Evolutionary conservation across 2,329 filamentous ascomycete species (phyloP), one percentile per base, ranked within the genome.

Genomic region (Aquanectria penicillioides): DNA sequence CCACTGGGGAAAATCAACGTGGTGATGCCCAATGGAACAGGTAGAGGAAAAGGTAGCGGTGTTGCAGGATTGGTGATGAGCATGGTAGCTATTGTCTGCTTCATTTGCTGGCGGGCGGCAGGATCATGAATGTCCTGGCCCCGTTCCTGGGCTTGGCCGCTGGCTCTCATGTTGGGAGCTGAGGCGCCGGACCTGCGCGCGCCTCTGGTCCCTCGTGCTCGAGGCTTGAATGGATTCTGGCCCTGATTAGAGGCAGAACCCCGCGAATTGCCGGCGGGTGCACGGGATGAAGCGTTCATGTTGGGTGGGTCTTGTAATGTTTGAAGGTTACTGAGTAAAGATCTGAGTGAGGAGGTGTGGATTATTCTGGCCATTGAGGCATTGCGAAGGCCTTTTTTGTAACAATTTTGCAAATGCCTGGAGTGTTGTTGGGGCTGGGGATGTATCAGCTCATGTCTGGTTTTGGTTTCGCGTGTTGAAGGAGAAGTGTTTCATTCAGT

Each of bases 71-170:
- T 65, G 22, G 51, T 57, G 41, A 63, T 65, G 41, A 64, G 60
- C 18, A 51, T 50, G 13, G 51, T 53, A 8, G 62, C 50, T 18
- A 65, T 58, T 5, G 57, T 61, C 20, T 63, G 62, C 36, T 65
- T 65, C 53, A 65, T 61, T 28, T 65, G 62, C 11, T 61, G 57
- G 11, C 60, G 47, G 5, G 61, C 57, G n/a, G 57, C 60, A 6
- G 60, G 60, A 25, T 63, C 61, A 7, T 61, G 34, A 18, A 63
- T 31, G 1, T 56, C 36, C 17, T 62, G 40, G 9, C 41, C 33
- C 12, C 53, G 31, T 10, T 53, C 38, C 2, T n/a, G 29, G 1
- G 41, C n/a, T 9, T 25, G n/a, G 18, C 23, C 4, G 13, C 25
- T 20, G 50, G 22, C 6, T 28, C 37, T 12, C 13, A 33, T 15